Conservation (phyloP, 129 eudicot genomes). For the Calendula officinalis region DNA sequence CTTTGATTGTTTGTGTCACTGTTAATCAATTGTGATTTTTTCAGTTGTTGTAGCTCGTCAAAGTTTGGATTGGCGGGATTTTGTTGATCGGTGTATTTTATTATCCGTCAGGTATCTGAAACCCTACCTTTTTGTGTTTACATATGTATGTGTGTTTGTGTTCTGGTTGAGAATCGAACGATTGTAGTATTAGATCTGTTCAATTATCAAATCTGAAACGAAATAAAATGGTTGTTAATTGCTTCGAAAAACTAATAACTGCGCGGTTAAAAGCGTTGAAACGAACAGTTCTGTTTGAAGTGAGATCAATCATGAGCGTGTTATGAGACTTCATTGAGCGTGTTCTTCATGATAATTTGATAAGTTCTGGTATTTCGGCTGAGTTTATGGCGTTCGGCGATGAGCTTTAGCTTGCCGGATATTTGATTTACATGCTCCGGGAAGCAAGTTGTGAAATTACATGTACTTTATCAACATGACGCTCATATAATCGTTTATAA, state of each 20-base stretch:
- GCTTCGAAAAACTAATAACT: slow-evolving; percentile 11
- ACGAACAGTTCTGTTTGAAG: slow-evolving; percentile 17
- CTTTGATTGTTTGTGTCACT: slow-evolving; percentile 15
- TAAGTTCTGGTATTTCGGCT: neutral
- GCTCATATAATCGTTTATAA: neutral
- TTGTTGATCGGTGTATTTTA: slow-evolving; percentile 9
- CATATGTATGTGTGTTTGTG: slow-evolving; percentile 14
- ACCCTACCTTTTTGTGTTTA: slow-evolving; percentile 29
- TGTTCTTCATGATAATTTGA: neutral
- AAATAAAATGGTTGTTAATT: slow-evolving; percentile 12
- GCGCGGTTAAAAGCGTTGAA: slow-evolving; percentile 10
- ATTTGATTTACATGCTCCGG: neutral
- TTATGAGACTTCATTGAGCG: no score
- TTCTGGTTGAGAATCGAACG: slow-evolving; percentile 17
- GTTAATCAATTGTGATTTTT: slow-evolving; percentile 12
- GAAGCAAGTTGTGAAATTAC: slow-evolving; percentile 9
- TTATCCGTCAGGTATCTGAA: slow-evolving; percentile 27
- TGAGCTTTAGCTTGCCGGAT: slow-evolving; percentile 9
- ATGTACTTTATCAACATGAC: neutral
- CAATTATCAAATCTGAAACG: slow-evolving; percentile 17
- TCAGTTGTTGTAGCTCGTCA: slow-evolving; percentile 8
- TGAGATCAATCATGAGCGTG: neutral
- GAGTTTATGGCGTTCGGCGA: slow-evolving; percentile 4
- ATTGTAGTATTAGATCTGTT: slow-evolving; percentile 24
- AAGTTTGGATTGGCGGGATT: slow-evolving; percentile 16